A percentile compares a stretch with the other conserved stretches of the same genome.
These are phyloP conservation scores for Sporobolomyces roseus DNA, from an alignment of 768 basidiomycete species.

Conservation along the genomic window DNA sequence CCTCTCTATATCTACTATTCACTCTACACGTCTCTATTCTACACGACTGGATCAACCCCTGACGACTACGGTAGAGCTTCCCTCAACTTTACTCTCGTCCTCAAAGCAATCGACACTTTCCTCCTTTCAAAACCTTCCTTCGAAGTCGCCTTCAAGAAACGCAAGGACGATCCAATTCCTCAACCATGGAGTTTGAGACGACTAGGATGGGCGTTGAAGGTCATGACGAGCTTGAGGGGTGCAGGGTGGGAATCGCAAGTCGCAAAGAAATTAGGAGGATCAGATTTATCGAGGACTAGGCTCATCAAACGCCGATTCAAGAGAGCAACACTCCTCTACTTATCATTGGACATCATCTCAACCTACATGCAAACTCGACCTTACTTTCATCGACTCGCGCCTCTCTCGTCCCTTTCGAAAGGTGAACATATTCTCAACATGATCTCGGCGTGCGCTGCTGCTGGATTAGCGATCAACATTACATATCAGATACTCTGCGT, in stretches of 20 bases:
- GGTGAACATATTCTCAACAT: not conserved
- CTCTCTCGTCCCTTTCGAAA: not conserved
- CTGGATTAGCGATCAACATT: not conserved
- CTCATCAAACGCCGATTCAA: not conserved
- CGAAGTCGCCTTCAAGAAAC: not conserved
- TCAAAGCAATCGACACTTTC: conserved; percentile 12
- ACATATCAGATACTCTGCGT: not conserved
- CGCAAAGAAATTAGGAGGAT: not conserved
- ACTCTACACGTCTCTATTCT: not conserved
- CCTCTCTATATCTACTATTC: not conserved
- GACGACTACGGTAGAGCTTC: conserved; percentile 14
- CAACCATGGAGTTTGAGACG: not conserved
- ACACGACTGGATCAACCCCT: conserved; percentile 6
- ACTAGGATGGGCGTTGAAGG: conserved; percentile 4
- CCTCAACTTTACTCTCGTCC: not conserved
- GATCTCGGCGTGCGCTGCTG: not conserved
- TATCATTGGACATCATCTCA: not conserved
- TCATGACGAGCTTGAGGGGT: not conserved
- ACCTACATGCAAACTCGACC: conserved; percentile 15
- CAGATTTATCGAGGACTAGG: not conserved
- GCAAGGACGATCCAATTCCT: not conserved
- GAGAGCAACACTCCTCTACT: not conserved
- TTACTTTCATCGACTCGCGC: conserved; percentile 2
- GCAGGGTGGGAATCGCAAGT: conserved; percentile 11
- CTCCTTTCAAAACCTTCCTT: conserved; percentile 10